Evolutionary conservation across 306 rosid genomes (phyloP), one percentile per base, ranked within the genome.

Genomic region (Gleditsia sinensis): DNA sequence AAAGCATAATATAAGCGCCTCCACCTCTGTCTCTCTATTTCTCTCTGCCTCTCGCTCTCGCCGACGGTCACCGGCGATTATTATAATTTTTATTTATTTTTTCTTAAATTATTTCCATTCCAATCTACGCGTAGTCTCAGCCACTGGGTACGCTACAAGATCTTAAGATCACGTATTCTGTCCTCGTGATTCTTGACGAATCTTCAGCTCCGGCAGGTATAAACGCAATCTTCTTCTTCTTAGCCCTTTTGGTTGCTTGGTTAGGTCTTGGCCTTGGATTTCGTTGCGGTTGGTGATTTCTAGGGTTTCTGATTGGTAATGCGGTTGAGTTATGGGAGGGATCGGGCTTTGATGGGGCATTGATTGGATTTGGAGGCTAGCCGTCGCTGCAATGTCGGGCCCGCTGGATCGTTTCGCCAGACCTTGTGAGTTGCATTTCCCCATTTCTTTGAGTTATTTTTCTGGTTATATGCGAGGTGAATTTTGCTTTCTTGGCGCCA

Each of bases 361-460:
- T 75, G 74, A 79, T 82, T 64, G 36, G 76, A 61, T n/a, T n/a
- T n/a, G n/a, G n/a, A 50, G 24, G 74, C n/a, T 20, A 1, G 13
- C 10, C n/a, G 34, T 48, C 16, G 10, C 23, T 60, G 55, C 80
- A 75, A 87, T 89, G 92, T 89, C 96, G 25, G 91, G 91, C 32
- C 87, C 92, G 14, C 81, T 87, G 48, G 97, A 91, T 81, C 89
- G 94, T 65, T 85, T 91, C 71, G 92, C 97, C 14, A 85, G 89
- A 74, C 97, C 97, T 34, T 91, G 97, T 91, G 65, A 85, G 94
- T 83, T 63, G 17, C 61, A 0, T 59, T 14, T 23, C n/a, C 10
- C 60, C 17, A 0, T 9, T 71, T 56, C 45, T 75, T 13, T 24
- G 12, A 6, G 0, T 51, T 10, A 21, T 14, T 28, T 63, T 28